phyloP scores from a whole-genome alignment of 2,329 filamentous ascomycete genomes.

The Neonectria faginata region DNA sequence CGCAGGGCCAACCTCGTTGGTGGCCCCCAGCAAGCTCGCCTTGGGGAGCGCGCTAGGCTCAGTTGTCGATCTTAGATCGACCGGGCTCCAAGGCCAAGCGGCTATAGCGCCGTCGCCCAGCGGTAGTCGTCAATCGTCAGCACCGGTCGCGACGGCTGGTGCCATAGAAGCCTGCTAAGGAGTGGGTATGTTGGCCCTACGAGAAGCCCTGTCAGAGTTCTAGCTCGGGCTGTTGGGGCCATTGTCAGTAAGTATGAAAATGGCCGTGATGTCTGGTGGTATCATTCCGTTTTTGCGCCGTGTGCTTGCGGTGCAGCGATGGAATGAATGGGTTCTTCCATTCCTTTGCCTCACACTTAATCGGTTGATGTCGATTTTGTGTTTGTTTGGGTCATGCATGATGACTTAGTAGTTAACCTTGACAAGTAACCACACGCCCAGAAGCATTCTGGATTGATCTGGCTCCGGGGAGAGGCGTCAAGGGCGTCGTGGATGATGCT shows the following conservation, averaged over 20 bases:
- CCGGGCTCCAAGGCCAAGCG: slow-evolving; percentile 31
- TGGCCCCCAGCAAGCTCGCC: slow-evolving; percentile 28
- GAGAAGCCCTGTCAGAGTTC: slow-evolving; percentile 45
- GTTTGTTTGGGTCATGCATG: neutral
- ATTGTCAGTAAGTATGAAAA: neutral
- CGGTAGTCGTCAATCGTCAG: slow-evolving; percentile 44
- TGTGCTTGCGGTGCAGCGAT: slow-evolving; percentile 10
- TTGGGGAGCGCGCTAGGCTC: slow-evolving; percentile 31
- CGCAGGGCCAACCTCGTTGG: slow-evolving; percentile 30
- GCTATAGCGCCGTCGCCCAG: slow-evolving; percentile 36
- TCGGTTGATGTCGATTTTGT: slow-evolving; percentile 1
- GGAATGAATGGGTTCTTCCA: neutral
- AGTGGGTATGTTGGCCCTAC: slow-evolving; percentile 32
- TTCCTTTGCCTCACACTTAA: slow-evolving; percentile 6
- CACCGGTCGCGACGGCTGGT: slow-evolving; percentile 38
- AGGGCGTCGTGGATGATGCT: slow-evolving; percentile 38
- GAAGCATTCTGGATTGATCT: slow-evolving; percentile 6
- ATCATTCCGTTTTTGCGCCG: slow-evolving; percentile 1
- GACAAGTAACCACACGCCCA: slow-evolving; percentile 1
- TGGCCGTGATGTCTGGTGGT: slow-evolving; percentile 2
- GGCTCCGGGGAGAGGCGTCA: slow-evolving; percentile 14
- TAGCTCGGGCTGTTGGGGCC: slow-evolving; percentile 34
- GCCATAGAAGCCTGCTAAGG: slow-evolving; percentile 30
- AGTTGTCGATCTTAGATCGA: slow-evolving; percentile 45
- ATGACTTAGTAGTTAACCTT: neutral